Conservation (phyloP, 441 rosid species). For the Populus hybrid region DNA sequence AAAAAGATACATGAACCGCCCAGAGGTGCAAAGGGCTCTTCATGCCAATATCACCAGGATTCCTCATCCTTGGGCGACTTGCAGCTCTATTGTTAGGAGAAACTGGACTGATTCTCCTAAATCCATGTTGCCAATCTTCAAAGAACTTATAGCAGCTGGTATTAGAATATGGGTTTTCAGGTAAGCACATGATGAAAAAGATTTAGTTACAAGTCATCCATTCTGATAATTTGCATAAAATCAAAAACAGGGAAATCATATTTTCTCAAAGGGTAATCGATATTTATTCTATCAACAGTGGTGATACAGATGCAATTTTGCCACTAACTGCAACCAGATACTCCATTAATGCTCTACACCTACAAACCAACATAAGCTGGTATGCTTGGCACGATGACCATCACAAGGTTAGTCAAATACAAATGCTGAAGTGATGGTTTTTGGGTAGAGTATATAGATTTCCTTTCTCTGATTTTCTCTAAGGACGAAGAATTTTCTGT, state of each 20-base stretch:
- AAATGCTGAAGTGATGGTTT: not conserved
- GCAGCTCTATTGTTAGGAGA: conserved; percentile 59
- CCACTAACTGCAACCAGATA: conserved; percentile 79
- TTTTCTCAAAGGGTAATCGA: not conserved
- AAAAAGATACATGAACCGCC: conserved; percentile 60
- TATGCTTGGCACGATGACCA: conserved; percentile 69
- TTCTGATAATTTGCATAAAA: not conserved
- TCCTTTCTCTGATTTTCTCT: not conserved
- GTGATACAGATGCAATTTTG: conserved; percentile 73
- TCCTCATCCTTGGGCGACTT: conserved; percentile 70
- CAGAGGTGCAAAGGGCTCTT: conserved; percentile 64
- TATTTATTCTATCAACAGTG: conserved; percentile 33
- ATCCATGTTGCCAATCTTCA: conserved; percentile 64
- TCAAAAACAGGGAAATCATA: not conserved
- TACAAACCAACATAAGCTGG: conserved; percentile 52
- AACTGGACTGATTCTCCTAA: conserved; percentile 67
- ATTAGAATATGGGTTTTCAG: conserved; percentile 80
- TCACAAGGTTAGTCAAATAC: conserved; percentile 38
- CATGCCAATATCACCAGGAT: conserved; percentile 60
- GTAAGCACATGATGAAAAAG: conserved; percentile 23
- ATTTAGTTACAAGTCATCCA: not conserved
- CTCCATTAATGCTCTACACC: conserved; percentile 62
- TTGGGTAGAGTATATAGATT: not conserved
- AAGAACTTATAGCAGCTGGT: conserved; percentile 58
- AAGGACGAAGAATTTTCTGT: not conserved